Conservation (phyloP, 768 basidiomycete species). For the Naematelia aurantialba region DNA sequence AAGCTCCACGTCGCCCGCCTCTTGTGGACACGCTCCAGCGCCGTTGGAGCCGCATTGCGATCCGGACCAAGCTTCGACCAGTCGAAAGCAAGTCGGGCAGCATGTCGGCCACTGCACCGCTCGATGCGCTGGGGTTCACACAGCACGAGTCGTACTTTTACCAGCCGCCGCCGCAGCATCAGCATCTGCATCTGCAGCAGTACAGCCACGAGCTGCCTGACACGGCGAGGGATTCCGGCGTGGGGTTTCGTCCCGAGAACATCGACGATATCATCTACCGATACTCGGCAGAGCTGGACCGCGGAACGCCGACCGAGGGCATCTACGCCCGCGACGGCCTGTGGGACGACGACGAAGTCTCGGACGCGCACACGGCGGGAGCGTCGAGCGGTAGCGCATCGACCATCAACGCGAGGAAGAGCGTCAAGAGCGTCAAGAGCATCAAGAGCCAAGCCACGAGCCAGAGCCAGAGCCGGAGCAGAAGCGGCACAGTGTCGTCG, state of each 20-base stretch:
- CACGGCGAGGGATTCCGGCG: no score
- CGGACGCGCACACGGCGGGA: slow-evolving; percentile 3
- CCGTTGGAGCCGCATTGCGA: background rate
- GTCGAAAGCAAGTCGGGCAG: background rate
- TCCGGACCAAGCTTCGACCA: background rate
- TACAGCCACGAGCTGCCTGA: no score
- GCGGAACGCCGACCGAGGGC: slow-evolving; percentile 29
- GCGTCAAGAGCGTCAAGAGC: slow-evolving; percentile 2
- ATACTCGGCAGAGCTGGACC: slow-evolving; percentile 30
- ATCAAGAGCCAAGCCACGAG: background rate
- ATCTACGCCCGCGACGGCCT: slow-evolving; percentile 42
- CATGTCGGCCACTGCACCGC: background rate
- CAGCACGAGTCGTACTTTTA: background rate
- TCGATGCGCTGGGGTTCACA: background rate
- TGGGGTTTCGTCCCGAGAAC: slow-evolving; percentile 6
- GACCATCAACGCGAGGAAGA: background rate
- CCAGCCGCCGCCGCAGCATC: background rate
- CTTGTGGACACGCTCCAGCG: background rate
- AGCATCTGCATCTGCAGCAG: background rate
- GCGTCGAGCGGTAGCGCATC: background rate
- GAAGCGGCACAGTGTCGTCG: slow-evolving; percentile 19
- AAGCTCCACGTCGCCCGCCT: background rate
- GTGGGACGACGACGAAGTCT: slow-evolving; percentile 41
- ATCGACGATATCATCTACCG: slow-evolving; percentile 33
- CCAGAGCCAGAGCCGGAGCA: slow-evolving; percentile 17